These are phyloP conservation scores for Lipomyces spencermartinsiae DNA, from an alignment of 805 yeast species.

Conservation along the genomic window DNA sequence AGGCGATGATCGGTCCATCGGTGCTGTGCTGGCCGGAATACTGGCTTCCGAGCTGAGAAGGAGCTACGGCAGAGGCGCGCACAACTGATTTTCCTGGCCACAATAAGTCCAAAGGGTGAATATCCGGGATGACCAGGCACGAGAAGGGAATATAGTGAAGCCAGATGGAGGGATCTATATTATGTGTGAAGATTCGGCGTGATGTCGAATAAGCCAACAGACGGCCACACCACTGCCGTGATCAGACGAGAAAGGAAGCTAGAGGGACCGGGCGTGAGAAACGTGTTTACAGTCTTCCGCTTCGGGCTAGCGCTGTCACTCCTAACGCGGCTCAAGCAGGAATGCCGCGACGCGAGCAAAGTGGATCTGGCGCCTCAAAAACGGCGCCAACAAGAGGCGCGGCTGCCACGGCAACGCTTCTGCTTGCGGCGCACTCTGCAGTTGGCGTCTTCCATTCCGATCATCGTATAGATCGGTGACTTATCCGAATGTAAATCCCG, in stretches of 20 bases:
- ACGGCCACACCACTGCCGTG: background rate
- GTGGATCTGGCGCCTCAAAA: background rate
- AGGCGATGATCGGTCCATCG: conserved; percentile 38
- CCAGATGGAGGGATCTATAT: background rate
- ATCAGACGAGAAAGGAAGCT: background rate
- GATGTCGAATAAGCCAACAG: background rate
- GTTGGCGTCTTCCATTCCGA: conserved; percentile 3
- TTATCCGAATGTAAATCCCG: background rate
- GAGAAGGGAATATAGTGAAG: background rate
- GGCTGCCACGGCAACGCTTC: conserved; percentile 7
- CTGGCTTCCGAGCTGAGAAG: background rate
- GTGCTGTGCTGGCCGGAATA: background rate
- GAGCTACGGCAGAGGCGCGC: background rate
- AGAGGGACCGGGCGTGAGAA: background rate
- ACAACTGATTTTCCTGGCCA: background rate
- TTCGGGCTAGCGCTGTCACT: background rate
- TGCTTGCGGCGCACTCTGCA: background rate
- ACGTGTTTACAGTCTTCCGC: conserved; percentile 1
- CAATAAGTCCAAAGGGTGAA: background rate
- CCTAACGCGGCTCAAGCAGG: background rate
- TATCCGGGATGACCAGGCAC: background rate
- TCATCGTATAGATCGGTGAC: background rate
- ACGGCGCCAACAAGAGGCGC: background rate
- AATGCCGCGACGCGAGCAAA: background rate
- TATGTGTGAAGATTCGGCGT: background rate